phyloP scores from a whole-genome alignment of 768 basidiomycete species.

The Lactifluus hygrophoroides region DNA sequence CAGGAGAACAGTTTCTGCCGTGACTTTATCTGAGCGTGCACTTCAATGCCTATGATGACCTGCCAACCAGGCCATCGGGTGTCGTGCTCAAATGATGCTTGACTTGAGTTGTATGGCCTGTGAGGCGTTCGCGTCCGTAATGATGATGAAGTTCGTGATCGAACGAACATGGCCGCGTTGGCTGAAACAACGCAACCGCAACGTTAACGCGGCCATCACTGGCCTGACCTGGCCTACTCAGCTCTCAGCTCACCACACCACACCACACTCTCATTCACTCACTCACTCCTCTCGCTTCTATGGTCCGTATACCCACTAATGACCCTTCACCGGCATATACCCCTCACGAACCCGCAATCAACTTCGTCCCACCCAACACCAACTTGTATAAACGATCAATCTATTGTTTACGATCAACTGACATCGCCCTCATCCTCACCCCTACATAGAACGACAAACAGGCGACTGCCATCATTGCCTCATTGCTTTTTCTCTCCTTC shows the following conservation, averaged over 20 bases:
- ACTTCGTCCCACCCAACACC: not conserved
- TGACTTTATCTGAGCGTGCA: slow-evolving; percentile 90
- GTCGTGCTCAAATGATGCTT: slow-evolving; percentile 19
- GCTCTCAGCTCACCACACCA: too few species aligned
- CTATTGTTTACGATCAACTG: not conserved
- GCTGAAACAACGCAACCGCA: not conserved
- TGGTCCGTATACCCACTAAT: not conserved
- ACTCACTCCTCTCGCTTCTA: not conserved
- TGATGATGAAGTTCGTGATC: slow-evolving; percentile 15
- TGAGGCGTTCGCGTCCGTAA: not conserved
- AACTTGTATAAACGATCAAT: slow-evolving; percentile 2
- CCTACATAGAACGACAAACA: not conserved
- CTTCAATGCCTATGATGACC: slow-evolving; percentile 88
- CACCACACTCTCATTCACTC: not conserved
- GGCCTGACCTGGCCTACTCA: too few species aligned
- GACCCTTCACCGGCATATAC: slow-evolving; percentile 6
- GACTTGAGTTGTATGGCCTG: slow-evolving; percentile 6
- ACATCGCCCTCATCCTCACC: not conserved
- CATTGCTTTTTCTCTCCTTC: not conserved
- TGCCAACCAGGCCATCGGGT: slow-evolving; percentile 77
- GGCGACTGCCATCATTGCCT: slow-evolving; percentile 4
- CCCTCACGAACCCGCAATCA: not conserved
- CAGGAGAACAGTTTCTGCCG: slow-evolving; percentile 83
- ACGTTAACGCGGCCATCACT: not conserved
- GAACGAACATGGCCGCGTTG: slow-evolving; percentile 12